Evolutionary conservation across 1,139 yeast species (phyloP).

Genomic region (Sugiyamaella xylanicola): DNA sequence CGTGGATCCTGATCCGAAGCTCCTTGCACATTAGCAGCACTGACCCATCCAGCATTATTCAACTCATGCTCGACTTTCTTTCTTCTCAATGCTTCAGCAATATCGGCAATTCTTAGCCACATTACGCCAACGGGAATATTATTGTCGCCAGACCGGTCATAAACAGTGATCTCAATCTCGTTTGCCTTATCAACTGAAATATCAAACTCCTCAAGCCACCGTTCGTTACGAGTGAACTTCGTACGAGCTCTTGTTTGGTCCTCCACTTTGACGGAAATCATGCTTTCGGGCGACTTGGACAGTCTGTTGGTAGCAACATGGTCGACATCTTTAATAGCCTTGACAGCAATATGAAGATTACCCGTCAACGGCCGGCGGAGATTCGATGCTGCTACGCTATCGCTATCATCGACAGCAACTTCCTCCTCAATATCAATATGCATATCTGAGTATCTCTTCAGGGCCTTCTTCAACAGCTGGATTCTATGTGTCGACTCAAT

Average conservation of each 20-base stretch:
- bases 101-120: conserved; percentile 87
- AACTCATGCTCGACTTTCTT: conserved; percentile 78
- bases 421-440: conserved; percentile 70
- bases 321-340: conserved; percentile 84
- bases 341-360: conserved; percentile 64
- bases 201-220: conserved; percentile 82
- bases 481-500: conserved; percentile 84
- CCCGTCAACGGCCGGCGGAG: conserved; percentile 85
- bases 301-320: conserved; percentile 75
- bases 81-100: conserved; percentile 91
- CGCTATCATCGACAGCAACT: conserved; percentile 46
- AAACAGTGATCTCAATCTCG: conserved; percentile 84
- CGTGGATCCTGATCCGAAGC: conserved; percentile 6
- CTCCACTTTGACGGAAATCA: conserved; percentile 77
- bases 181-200: conserved; percentile 86
- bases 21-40: conserved; percentile 55
- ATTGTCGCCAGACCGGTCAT: conserved; percentile 69
- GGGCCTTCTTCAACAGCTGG: conserved; percentile 76
- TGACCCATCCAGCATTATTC: conserved; percentile 82
- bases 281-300: conserved; percentile 77
- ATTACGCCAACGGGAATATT: conserved; percentile 88
- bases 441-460: conserved; percentile 87
- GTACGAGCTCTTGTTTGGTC: conserved; percentile 82
- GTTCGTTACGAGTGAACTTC: conserved; percentile 70
- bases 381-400: conserved; percentile 55